A percentile compares a stretch with the other conserved stretches of the same genome.
Evolutionary conservation across 129 eudicot species (phyloP).

Genomic region (Cynara cardunculus): DNA sequence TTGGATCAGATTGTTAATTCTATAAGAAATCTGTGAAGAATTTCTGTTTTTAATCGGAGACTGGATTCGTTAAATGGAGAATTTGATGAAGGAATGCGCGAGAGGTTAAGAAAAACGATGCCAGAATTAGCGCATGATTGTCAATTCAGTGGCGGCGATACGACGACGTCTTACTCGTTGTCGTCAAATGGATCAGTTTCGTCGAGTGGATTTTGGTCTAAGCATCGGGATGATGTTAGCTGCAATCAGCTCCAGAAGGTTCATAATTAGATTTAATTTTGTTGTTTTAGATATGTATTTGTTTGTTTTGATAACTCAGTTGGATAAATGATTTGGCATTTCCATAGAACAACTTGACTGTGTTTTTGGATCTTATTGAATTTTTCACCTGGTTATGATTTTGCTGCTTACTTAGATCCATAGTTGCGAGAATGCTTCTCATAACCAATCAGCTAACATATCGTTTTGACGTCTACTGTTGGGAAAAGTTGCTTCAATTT

Average conservation of each 20-base stretch:
- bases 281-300: neutral
- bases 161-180: conserved; percentile 40
- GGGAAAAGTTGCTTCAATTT: conserved; percentile 3
- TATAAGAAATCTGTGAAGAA: conserved; percentile 18
- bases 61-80: conserved; percentile 17
- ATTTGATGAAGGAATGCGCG: conserved; percentile 25
- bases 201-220: conserved; percentile 78
- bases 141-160: conserved; percentile 36
- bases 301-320: conserved; percentile 7
- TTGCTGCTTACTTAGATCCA: neutral
- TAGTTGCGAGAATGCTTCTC: neutral
- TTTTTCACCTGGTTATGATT: neutral
- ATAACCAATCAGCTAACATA: neutral
- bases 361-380: conserved; percentile 17
- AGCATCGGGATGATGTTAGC: conserved; percentile 67
- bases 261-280: conserved; percentile 7
- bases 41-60: conserved; percentile 10
- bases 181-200: conserved; percentile 49
- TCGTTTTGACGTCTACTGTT: conserved; percentile 12
- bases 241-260: conserved; percentile 94
- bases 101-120: conserved; percentile 42
- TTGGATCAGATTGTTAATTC: conserved; percentile 29
- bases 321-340: neutral
- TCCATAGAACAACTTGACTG: conserved; percentile 16
- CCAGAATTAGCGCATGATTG: conserved; percentile 62